These are phyloP conservation scores for Fomes fomentarius DNA, from an alignment of 1,284 basidiomycete species.

Conservation along the genomic window DNA sequence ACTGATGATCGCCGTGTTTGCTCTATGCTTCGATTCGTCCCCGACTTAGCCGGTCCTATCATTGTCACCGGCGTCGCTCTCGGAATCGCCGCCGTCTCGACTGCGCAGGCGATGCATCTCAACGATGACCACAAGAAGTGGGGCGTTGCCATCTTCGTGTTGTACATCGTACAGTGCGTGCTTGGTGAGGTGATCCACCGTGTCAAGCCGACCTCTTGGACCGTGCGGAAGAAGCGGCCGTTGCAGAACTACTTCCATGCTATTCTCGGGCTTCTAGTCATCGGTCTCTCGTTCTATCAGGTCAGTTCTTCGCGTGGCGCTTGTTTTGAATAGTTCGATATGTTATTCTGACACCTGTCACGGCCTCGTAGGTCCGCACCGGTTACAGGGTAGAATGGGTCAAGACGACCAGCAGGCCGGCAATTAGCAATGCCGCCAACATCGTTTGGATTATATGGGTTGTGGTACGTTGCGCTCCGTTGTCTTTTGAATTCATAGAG, in stretches of 20 bases:
- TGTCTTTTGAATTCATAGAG: background rate
- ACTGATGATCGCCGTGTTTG: background rate
- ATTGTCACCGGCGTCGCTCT: conserved; percentile 55
- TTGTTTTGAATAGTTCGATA: conserved; percentile 50
- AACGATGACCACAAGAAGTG: conserved; percentile 59
- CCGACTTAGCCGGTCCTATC: conserved; percentile 49
- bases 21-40: too few species aligned
- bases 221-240: conserved; percentile 40
- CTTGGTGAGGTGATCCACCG: conserved; percentile 66
- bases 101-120: conserved; percentile 43
- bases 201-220: conserved; percentile 45
- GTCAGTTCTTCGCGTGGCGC: conserved; percentile 33
- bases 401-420: conserved; percentile 42
- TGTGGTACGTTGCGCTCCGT: conserved; percentile 42
- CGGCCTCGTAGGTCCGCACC: conserved; percentile 45
- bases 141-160: conserved; percentile 60
- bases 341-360: too few species aligned
- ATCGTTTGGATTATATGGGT: conserved; percentile 57
- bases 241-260: conserved; percentile 64
- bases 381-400: conserved; percentile 55
- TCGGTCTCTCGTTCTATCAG: conserved; percentile 56
- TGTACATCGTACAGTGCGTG: conserved; percentile 61
- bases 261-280: conserved; percentile 52
- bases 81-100: conserved; percentile 49
- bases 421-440: conserved; percentile 39